Base-by-base conservation (phyloP, 352 stramenopile genomes). In the Aphanomyces cochlioides region DNA sequence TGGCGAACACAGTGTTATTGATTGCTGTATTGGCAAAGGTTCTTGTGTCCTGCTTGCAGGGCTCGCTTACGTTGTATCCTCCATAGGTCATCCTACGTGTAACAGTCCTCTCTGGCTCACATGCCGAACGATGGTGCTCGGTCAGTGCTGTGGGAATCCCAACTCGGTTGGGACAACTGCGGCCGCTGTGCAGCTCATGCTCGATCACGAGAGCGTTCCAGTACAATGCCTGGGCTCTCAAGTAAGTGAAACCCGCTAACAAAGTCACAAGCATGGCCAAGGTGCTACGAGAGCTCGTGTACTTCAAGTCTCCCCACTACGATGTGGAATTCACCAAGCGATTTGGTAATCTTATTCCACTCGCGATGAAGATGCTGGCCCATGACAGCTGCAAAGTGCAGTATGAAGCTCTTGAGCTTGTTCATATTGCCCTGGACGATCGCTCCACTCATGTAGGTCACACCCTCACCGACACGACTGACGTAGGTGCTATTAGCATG, bases 391-490 rank as follows among this genome's bases (percentile, higher is more conserved):
- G 83, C 1, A 77, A 69, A 17, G 69, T 89, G n/a, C 80, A 86
- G 40, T 83, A 89, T 43, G 80, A 90, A 70, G 82, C 77, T 1
- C 73, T 91, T 7, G 84, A 89, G 48, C 67, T 91, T 5, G 69
- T 88, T 7, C 81, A 89, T 48, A 65, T 72, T 34, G 68, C 89
- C 3, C 71, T 91, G 39, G 74, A 82, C 37, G 74, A 63, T 10
- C 47, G 34, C 4, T 67, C 73, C 5, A 56, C 83, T 2, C 78
- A 85, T 76, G 79, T 86, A 58, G 41, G 43, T 12, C 8, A 47
- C 3, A 1, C 53, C 43, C 37, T 41, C 8, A 34, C 15, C 7
- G 17, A 37, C 1, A 28, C 1, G 19, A 28, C 53, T 64, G 1
- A 43, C 15, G 21, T 13, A 7, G 7, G 19, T 41, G 6, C 48